Percentiles rank a stretch among this genome's conserved stretches.
Conservation (phyloP, 2,329 filamentous ascomycete species). For the Neopestalotiopsis sp. region DNA sequence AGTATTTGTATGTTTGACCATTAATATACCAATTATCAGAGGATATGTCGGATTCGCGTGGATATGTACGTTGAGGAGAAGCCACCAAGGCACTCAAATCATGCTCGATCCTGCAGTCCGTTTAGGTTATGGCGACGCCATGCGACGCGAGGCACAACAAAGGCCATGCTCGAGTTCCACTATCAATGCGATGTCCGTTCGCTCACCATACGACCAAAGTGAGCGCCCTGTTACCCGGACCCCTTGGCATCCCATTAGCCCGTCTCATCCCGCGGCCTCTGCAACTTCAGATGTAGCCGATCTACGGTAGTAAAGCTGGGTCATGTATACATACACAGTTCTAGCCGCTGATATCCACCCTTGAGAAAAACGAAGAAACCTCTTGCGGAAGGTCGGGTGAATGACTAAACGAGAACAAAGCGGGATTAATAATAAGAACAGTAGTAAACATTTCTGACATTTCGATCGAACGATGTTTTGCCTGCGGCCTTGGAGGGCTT, state of each 20-base stretch:
- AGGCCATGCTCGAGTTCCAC: background rate
- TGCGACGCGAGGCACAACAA: background rate
- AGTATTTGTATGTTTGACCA: background rate
- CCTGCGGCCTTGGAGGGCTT: background rate
- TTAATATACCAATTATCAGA: background rate
- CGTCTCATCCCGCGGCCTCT: slow-evolving; percentile 13
- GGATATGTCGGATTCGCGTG: background rate
- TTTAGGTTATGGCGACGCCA: background rate
- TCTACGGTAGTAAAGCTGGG: background rate
- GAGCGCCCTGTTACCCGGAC: slow-evolving; percentile 1
- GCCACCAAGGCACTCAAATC: background rate
- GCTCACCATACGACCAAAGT: background rate
- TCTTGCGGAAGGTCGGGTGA: slow-evolving; percentile 1
- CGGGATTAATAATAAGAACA: background rate
- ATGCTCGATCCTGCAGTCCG: background rate
- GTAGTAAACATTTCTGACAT: background rate
- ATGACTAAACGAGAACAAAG: slow-evolving; percentile 13
- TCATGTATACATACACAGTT: background rate
- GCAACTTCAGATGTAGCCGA: background rate
- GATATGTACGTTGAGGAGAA: background rate
- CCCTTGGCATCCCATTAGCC: slow-evolving; percentile 5
- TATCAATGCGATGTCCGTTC: background rate
- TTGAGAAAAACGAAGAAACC: background rate
- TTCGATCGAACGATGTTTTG: background rate
- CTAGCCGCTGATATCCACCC: background rate